Evolutionary conservation across 2,329 filamentous ascomycete genomes (phyloP), one percentile per base, ranked within the genome.

Genomic region (Sporothrix phasma): DNA sequence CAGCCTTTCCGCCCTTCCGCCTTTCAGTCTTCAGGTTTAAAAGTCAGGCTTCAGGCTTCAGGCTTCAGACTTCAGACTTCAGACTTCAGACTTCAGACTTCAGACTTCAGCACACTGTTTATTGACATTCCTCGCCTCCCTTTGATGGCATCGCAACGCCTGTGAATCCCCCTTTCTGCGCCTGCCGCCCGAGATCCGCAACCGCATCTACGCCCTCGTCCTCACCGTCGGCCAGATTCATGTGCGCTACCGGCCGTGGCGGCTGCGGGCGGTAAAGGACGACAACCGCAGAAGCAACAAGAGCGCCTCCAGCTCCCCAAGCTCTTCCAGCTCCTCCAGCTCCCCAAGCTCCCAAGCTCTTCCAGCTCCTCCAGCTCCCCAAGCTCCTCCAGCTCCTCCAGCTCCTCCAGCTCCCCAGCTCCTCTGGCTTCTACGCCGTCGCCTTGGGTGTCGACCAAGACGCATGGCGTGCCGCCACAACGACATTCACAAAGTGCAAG

Each of bases 191-290:
- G 73, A 75, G 63, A 65, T 74, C 45, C 73, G 73, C 65, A 72
- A 74, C 64, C 72, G 70, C 61, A 74, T 75, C 65, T 74, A 74
- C 68, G 66, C 68, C 8, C 69, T 73, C n/a, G 68, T 73, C 63
- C 68, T 74, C 47, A 64, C 67, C 46, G 69, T 72, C 68, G 72
- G 73, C 59, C 73, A 74, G 67, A 72, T 75, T 51, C 71, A 73
- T 62, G 68, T 75, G 24, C 69, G 70, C 58, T 73, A 71, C 64
- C 69, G 69, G 22, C 70, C 67, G 2, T 73, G 70, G 71, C 65
- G 68, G 59, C 68, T 70, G 63, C 67, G 66, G 34, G 56, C 61
- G 15, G 15, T 11, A 4, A 7, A 15, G 7, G 39, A 24, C 13
- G n/a, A 15, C 5, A 22, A 43, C 15, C 26, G 26, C 5, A 58